These are phyloP conservation scores for Dictyostelium discoideum DNA, from an alignment of 78 protist genomes.

Conservation along the genomic window DNA sequence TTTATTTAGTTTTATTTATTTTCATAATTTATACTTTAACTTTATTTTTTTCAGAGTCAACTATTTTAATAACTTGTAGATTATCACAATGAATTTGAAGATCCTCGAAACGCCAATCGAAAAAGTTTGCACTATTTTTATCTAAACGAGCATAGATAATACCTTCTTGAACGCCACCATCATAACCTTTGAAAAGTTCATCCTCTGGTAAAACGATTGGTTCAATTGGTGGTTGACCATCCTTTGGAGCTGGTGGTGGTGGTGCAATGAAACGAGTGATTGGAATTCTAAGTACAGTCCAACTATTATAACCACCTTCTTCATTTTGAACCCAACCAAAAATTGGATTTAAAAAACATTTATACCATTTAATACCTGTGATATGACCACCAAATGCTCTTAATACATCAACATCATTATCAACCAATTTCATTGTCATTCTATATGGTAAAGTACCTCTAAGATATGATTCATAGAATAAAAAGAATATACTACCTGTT, in stretches of 20 bases:
- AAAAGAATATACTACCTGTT: constrained; percentile 28
- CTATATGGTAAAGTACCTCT: constrained; percentile 47
- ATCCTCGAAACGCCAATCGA: constrained; percentile 46
- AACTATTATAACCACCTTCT: constrained; percentile 45
- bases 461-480: constrained; percentile 64
- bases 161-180: constrained; percentile 60
- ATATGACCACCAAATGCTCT: constrained; percentile 50
- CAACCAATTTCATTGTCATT: constrained; percentile 16
- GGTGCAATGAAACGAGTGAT: constrained; percentile 42
- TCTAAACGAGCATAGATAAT: not conserved
- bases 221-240: not conserved
- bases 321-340: constrained; percentile 20
- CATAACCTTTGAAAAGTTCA: not conserved
- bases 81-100: constrained; percentile 12
- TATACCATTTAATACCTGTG: constrained; percentile 17
- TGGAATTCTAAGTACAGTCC: constrained; percentile 31
- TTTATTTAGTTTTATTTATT: no score
- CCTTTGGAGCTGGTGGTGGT: constrained; percentile 47
- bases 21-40: not conserved
- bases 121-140: constrained; percentile 36
- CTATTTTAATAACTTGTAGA: not conserved
- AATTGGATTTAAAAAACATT: constrained; percentile 54
- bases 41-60: not conserved
- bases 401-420: not conserved
- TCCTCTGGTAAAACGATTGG: constrained; percentile 37